Evolutionary conservation across 2,329 filamentous ascomycete species (phyloP).

Genomic region (Penicillium decumbens): DNA sequence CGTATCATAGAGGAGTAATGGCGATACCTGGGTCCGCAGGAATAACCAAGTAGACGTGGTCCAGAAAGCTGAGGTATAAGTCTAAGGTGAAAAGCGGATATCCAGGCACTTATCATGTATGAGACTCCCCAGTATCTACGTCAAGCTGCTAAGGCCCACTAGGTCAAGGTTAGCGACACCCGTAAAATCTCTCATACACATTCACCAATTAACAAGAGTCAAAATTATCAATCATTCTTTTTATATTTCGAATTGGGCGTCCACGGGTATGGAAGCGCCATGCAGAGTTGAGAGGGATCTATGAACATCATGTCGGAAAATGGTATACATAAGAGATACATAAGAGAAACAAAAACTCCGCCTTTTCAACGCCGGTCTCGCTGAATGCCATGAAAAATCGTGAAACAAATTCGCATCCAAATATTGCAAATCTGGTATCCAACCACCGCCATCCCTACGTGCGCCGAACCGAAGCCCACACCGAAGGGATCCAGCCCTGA

Average conservation of each 20-base stretch:
- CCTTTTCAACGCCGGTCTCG: conserved; percentile 18
- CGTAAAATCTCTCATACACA: too few species aligned
- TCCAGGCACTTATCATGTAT: not conserved
- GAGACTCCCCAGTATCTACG: too few species aligned
- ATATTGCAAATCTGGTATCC: conserved; percentile 14
- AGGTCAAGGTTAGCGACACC: too few species aligned
- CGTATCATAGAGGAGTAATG: not conserved
- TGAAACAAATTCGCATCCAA: conserved; percentile 11
- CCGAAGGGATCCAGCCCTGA: conserved; percentile 36
- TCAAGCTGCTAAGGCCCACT: too few species aligned
- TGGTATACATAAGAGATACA: conserved; percentile 18
- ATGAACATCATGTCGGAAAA: conserved; percentile 19
- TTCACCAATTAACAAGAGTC: not conserved
- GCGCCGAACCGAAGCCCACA: conserved; percentile 27
- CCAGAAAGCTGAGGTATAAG: not conserved
- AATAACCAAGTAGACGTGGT: not conserved
- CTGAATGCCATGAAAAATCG: conserved; percentile 21
- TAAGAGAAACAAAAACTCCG: conserved; percentile 10
- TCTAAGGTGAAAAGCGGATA: not conserved
- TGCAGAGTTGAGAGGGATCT: conserved; percentile 28
- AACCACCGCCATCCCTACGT: conserved; percentile 24
- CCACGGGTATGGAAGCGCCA: conserved; percentile 10
- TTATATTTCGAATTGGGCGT: conserved; percentile 20
- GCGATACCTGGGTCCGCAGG: not conserved
- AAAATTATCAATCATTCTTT: conserved; percentile 20